Conservation (phyloP, 2,329 filamentous ascomycete species). For the Trichophyton schoenleinii region DNA sequence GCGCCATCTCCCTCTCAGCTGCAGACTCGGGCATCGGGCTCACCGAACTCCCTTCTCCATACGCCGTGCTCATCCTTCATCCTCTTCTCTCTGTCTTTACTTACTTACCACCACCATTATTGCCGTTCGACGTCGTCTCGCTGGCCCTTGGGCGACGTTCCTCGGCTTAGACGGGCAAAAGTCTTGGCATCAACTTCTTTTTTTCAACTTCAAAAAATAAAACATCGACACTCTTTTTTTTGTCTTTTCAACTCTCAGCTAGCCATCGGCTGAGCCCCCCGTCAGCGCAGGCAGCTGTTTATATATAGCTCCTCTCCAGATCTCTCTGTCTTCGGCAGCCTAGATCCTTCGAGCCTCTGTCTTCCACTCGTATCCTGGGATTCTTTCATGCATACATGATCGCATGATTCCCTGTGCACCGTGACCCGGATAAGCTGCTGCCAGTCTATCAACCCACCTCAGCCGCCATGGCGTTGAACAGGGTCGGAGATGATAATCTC, state of each 20-base stretch:
- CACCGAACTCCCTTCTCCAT: background rate
- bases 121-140: too few relatives aligned
- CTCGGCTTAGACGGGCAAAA: background rate
- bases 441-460: background rate
- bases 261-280: background rate
- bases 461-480: constrained; percentile 40
- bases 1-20: background rate
- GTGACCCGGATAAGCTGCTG: background rate
- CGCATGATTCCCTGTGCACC: background rate
- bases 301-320: background rate
- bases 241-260: background rate
- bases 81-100: background rate
- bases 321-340: background rate
- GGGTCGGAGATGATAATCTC: constrained; percentile 56
- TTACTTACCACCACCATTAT: background rate
- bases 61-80: background rate
- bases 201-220: background rate
- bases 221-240: background rate
- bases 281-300: background rate
- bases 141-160: background rate
- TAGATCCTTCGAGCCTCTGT: background rate
- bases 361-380: background rate
- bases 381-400: background rate
- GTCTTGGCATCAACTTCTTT: constrained; percentile 1
- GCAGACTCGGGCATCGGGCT: background rate